Conservation (phyloP, 2,329 filamentous ascomycete species). For the Penicillium fuscoglaucum region DNA sequence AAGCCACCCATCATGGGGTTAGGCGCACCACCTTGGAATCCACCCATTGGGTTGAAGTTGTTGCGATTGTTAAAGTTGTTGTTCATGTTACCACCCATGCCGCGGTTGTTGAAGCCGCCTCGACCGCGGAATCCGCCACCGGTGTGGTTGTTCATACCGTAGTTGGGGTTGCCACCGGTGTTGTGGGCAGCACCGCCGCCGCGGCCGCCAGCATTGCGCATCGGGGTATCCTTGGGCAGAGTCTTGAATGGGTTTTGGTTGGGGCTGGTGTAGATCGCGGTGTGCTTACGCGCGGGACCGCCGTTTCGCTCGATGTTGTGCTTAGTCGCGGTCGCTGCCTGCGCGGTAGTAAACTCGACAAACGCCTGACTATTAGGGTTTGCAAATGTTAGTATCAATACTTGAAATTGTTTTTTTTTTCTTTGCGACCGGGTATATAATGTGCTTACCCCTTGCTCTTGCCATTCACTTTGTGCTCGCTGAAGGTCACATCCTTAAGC, state of each 20-base stretch:
- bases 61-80: slow-evolving; percentile 29
- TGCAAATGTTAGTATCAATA: background rate
- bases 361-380: slow-evolving; percentile 64
- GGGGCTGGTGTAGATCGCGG: slow-evolving; percentile 72
- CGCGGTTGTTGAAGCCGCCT: slow-evolving; percentile 53
- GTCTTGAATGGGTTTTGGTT: slow-evolving; percentile 86
- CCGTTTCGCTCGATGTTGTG: slow-evolving; percentile 71
- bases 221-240: slow-evolving; percentile 81
- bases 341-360: slow-evolving; percentile 77
- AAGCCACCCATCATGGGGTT: slow-evolving; percentile 50
- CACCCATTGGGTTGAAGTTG: slow-evolving; percentile 43
- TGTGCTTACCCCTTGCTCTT: slow-evolving; percentile 88
- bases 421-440: background rate
- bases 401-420: background rate
- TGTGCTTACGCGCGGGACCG: slow-evolving; percentile 63
- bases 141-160: slow-evolving; percentile 10
- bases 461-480: slow-evolving; percentile 97
- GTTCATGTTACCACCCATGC: slow-evolving; percentile 32
- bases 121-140: slow-evolving; percentile 50
- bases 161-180: slow-evolving; percentile 44
- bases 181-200: slow-evolving; percentile 42
- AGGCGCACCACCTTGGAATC: slow-evolving; percentile 49
- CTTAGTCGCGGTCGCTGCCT: slow-evolving; percentile 84
- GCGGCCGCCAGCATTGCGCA: slow-evolving; percentile 64
- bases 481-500: slow-evolving; percentile 90